Evolutionary conservation across 768 basidiomycete species (phyloP), one percentile per base, ranked within the genome.

Genomic region (Lactarius quietus): DNA sequence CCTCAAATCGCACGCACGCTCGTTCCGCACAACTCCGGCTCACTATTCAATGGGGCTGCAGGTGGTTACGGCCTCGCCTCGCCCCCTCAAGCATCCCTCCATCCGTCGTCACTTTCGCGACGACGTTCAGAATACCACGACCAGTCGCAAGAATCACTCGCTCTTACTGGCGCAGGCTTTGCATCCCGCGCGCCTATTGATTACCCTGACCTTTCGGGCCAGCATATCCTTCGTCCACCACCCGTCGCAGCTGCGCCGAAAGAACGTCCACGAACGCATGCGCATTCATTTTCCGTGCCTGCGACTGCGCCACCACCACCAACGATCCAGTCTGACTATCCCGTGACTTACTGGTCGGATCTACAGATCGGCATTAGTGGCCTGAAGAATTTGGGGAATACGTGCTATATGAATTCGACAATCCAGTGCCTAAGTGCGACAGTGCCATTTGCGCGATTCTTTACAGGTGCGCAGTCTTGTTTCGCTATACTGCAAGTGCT

Each of bases 381-480:
- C 4, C 75, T 99, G 73, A 95, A 95, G 83, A 99, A 99, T 74
- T 73, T 98, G 66, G 89, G 91, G 20, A 98, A 98, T 74, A 99
- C 97, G 9, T 99, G 97, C 75, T 99, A 98, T 74, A 98, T 98
- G 94, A 98, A 98, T 74, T 92, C 97, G 35, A 95, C 94, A 7
- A 85, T 99, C 18, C 97, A 99, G 76, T 99, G 97, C 75, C 79
- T 99, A 73, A 94, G 89, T 73, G 95, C 95, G 0, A 97, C 96
- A 0, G 86, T 91, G 8, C 96, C 96, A 0, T 96, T 99, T 75
- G 86, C 95, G 35, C 83, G 87, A 61, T 98, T 95, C 78, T 98
- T 99, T 72, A 88, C 87, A 5, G 90, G 94, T 95, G 73, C 41
- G 85, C 65, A 38, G 3, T 58, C 56, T 20, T 26, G 66, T 26